Percentiles rank a stretch among this genome's conserved stretches.
phyloP scores from a whole-genome alignment of 2,329 filamentous ascomycete genomes.

The Cordyceps pruinosa region DNA sequence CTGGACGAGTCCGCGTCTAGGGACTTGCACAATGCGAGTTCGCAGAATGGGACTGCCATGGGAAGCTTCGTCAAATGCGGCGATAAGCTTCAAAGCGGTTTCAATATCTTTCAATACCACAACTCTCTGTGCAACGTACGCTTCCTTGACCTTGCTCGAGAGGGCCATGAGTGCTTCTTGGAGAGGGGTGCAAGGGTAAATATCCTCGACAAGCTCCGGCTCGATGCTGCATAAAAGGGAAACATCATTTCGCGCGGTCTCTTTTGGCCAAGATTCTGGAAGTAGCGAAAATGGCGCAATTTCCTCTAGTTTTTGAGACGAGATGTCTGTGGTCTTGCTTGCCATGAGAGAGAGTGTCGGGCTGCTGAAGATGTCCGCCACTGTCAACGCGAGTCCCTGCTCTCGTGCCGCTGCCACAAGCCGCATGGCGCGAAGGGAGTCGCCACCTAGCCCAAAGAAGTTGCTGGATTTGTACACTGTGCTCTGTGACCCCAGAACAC shows the following conservation, averaged over 20 bases:
- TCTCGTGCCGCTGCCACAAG: slow-evolving; percentile 38
- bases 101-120: slow-evolving; percentile 31
- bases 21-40: slow-evolving; percentile 42
- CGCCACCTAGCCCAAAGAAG: slow-evolving; percentile 44
- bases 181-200: slow-evolving; percentile 48
- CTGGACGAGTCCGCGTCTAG: slow-evolving; percentile 38
- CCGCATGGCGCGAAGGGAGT: slow-evolving; percentile 46
- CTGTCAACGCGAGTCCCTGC: slow-evolving; percentile 33
- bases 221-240: slow-evolving; percentile 34
- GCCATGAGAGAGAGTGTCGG: slow-evolving; percentile 40
- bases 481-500: slow-evolving; percentile 29
- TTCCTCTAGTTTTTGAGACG: slow-evolving; percentile 19
- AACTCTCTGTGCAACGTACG: slow-evolving; percentile 46
- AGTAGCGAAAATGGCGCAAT: slow-evolving; percentile 35
- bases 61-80: slow-evolving; percentile 35
- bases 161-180: slow-evolving; percentile 50
- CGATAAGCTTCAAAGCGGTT: slow-evolving; percentile 32
- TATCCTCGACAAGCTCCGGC: slow-evolving; percentile 35
- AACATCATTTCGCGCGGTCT: slow-evolving; percentile 30
- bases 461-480: slow-evolving; percentile 32
- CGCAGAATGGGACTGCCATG: slow-evolving; percentile 36
- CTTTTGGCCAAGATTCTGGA: slow-evolving; percentile 25
- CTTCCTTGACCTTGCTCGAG: slow-evolving; percentile 42
- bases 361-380: slow-evolving; percentile 39
- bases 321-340: slow-evolving; percentile 19